phyloP scores from a whole-genome alignment of 805 yeast genomes.

The Lipomyces starkeyi region DNA sequence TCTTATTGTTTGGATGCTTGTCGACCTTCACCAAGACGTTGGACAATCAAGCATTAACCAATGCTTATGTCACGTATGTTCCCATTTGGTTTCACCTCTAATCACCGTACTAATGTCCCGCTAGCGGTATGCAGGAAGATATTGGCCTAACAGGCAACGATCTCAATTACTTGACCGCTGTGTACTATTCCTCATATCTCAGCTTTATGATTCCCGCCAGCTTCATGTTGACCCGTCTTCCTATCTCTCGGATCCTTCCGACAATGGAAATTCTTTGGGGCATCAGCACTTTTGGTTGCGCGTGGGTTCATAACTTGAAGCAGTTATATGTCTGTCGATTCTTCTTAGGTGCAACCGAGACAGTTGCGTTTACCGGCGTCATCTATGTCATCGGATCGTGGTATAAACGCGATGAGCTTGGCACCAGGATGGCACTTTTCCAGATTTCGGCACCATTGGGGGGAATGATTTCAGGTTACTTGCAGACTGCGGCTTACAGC shows the following conservation, averaged over 20 bases:
- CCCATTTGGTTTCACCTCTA: constrained; percentile 26
- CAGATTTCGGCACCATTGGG: constrained; percentile 51
- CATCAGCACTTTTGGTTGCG: constrained; percentile 47
- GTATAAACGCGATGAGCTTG: constrained; percentile 53
- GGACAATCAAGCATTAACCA: constrained; percentile 55
- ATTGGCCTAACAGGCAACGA: constrained; percentile 52
- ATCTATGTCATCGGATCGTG: constrained; percentile 49
- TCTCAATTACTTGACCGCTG: constrained; percentile 46
- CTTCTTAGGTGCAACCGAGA: constrained; percentile 53
- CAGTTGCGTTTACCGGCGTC: constrained; percentile 39
- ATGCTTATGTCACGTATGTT: constrained; percentile 57
- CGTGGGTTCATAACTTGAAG: constrained; percentile 44
- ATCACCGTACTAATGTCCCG: constrained; percentile 51
- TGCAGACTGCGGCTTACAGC: constrained; percentile 52
- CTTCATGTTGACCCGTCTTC: constrained; percentile 45
- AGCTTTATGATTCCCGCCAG: constrained; percentile 53
- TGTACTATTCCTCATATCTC: constrained; percentile 45
- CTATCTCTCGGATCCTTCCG: constrained; percentile 48
- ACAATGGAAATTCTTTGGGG: constrained; percentile 49
- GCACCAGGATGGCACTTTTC: constrained; percentile 51
- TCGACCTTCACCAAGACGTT: constrained; percentile 56
- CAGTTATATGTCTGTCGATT: constrained; percentile 52
- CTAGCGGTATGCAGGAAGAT: constrained; percentile 59
- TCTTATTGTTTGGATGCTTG: constrained; percentile 45
- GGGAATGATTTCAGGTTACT: constrained; percentile 52